Evolutionary conservation across 1,139 yeast species (phyloP).

Genomic region (Pichia sp.): DNA sequence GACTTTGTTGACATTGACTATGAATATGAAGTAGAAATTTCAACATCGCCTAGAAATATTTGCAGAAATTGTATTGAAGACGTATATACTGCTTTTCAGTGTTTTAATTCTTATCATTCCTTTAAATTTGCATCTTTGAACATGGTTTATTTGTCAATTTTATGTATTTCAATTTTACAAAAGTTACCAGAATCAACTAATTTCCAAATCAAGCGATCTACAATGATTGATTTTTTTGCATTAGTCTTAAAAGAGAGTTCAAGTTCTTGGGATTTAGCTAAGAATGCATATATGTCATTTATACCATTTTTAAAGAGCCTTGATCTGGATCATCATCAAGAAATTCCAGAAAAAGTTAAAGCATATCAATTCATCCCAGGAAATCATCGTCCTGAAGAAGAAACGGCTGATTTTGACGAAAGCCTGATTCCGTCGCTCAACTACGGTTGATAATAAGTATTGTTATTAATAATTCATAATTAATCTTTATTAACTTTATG

Average conservation of each 20-base stretch:
- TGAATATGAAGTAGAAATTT: not conserved
- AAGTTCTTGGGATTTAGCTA: constrained; percentile 1
- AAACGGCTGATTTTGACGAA: constrained; percentile 2
- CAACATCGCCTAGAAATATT: not conserved
- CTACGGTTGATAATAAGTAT: not conserved
- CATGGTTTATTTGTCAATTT: constrained; percentile 3
- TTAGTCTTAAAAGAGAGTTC: constrained; percentile 2
- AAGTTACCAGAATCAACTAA: not conserved
- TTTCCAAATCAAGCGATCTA: too few species aligned
- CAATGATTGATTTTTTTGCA: constrained; percentile 1
- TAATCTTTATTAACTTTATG: not conserved
- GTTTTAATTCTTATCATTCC: constrained; percentile 1
- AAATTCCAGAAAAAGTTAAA: not conserved
- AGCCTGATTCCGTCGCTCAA: constrained; percentile 7
- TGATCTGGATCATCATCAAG: not conserved
- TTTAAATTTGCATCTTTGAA: constrained; percentile 1
- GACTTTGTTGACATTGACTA: constrained; percentile 1
- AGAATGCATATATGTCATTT: constrained; percentile 2
- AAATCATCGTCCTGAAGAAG: not conserved
- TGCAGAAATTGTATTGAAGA: constrained; percentile 4
- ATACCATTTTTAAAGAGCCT: not conserved
- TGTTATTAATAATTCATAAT: not conserved
- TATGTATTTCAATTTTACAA: constrained; percentile 2
- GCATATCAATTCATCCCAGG: not conserved
- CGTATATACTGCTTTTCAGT: constrained; percentile 2